Evolutionary conservation across 257 asterid species (phyloP).

Genomic region (Eucommia ulmoides): DNA sequence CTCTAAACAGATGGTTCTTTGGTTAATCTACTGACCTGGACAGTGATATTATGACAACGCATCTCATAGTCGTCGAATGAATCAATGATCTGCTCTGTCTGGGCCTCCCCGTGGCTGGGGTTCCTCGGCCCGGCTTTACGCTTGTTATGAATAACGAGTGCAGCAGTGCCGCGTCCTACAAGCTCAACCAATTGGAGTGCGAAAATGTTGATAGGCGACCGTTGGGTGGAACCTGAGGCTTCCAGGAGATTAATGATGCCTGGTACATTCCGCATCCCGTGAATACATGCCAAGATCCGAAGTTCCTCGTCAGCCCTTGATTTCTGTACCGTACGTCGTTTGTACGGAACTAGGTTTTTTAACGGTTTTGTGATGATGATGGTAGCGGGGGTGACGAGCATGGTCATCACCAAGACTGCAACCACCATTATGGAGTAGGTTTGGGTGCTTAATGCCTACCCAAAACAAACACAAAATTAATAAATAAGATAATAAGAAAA

Average conservation of each 20-base stretch:
- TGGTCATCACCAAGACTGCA: conserved; percentile 53
- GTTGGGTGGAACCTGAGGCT: conserved; percentile 38
- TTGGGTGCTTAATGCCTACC: conserved; percentile 50
- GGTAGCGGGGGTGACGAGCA: conserved; percentile 46
- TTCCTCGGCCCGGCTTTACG: conserved; percentile 43
- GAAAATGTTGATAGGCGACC: conserved; percentile 44
- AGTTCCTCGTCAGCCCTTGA: conserved; percentile 68
- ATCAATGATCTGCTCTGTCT: conserved; percentile 55
- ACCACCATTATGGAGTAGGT: conserved; percentile 59
- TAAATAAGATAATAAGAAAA: no score
- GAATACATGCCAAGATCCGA: conserved; percentile 56
- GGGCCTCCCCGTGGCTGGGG: conserved; percentile 44
- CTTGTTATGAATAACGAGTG: conserved; percentile 48
- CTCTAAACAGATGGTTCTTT: no score
- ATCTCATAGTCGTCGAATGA: conserved; percentile 74
- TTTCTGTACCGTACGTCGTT: conserved; percentile 58
- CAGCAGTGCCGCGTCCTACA: conserved; percentile 72
- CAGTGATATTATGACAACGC: conserved; percentile 49
- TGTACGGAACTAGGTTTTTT: conserved; percentile 36
- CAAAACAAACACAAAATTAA: no score
- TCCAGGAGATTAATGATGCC: conserved; percentile 60
- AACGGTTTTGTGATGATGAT: conserved; percentile 29
- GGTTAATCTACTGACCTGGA: no score
- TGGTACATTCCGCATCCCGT: conserved; percentile 40
- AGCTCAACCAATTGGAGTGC: conserved; percentile 79